Conservation (phyloP, 2,329 filamentous ascomycete genomes). For the Ophiostoma angusticollis region DNA sequence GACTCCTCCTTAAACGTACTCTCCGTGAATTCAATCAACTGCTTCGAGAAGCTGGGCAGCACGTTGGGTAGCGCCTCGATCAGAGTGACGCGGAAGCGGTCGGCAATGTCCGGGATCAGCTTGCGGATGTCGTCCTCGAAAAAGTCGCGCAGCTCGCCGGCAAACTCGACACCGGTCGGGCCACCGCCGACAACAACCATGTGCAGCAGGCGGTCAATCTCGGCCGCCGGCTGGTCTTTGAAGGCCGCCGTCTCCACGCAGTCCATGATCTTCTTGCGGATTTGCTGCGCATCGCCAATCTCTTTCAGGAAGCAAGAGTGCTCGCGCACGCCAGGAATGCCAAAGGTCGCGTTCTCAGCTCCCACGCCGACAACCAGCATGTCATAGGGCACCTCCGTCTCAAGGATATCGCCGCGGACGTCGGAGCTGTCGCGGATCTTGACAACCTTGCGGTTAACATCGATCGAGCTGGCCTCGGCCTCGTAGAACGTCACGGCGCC, state of each 20-base stretch:
- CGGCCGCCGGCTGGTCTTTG: constrained; percentile 83
- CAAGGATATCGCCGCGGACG: constrained; percentile 67
- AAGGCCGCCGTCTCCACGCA: constrained; percentile 97
- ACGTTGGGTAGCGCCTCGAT: constrained; percentile 96
- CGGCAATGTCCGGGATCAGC: constrained; percentile 88
- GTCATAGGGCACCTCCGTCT: constrained; percentile 90
- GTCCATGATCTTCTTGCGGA: constrained; percentile 99
- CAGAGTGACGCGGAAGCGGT: constrained; percentile 93
- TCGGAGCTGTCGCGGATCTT: constrained; percentile 87
- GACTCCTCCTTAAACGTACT: constrained; percentile 98
- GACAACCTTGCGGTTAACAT: constrained; percentile 79
- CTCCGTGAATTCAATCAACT: constrained; percentile 98
- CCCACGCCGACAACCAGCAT: constrained; percentile 97
- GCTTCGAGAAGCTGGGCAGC: constrained; percentile 96
- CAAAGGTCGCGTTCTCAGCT: constrained; percentile 96
- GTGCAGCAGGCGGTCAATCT: constrained; percentile 87
- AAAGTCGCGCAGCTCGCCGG: constrained; percentile 96
- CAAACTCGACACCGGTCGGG: constrained; percentile 95
- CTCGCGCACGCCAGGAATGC: constrained; percentile 89
- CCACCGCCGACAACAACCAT: constrained; percentile 95
- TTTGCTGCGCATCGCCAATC: constrained; percentile 87
- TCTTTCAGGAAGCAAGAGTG: constrained; percentile 98
- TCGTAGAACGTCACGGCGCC: constrained; percentile 93
- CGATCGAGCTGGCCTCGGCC: constrained; percentile 90
- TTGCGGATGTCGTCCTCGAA: constrained; percentile 98